Evolutionary conservation across 2,329 filamentous ascomycete genomes (phyloP).

Genomic region (Alternaria metachromatica): DNA sequence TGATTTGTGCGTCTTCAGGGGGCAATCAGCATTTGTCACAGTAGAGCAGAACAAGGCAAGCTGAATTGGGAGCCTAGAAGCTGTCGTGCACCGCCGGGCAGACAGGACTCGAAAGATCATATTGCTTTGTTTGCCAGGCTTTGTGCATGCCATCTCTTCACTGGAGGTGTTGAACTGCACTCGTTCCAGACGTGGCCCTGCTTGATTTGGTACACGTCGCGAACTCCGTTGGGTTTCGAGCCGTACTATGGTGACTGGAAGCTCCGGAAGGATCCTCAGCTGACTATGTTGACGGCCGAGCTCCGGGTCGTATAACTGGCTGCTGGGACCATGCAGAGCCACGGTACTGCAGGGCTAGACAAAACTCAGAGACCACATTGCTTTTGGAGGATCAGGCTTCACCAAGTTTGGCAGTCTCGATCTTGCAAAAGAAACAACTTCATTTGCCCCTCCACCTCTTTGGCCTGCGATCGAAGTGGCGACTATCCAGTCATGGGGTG

Average conservation of each 20-base stretch:
- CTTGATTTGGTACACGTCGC: not conserved
- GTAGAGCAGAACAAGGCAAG: not conserved
- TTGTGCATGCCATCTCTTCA: not conserved
- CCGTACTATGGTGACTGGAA: not conserved
- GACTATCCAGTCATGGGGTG: not conserved
- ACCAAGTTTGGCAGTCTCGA: not conserved
- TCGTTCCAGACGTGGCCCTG: not conserved
- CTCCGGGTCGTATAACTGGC: not conserved
- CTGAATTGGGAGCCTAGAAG: not conserved
- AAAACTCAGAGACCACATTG: not conserved
- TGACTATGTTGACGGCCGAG: not conserved
- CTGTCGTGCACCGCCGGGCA: not conserved
- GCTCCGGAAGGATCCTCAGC: not conserved
- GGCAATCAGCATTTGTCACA: not conserved
- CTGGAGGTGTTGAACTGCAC: not conserved
- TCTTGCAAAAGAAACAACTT: not conserved
- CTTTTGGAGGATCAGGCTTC: not conserved
- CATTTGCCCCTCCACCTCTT: not conserved
- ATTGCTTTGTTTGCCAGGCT: not conserved
- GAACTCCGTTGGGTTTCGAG: not conserved
- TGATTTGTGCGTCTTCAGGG: not conserved
- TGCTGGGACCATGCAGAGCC: not conserved
- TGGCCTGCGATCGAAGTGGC: not conserved
- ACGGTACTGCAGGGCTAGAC: not conserved
- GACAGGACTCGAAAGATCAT: not conserved